phyloP scores from a whole-genome alignment of 2,329 filamentous ascomycete genomes.

The Claviceps arundinis region DNA sequence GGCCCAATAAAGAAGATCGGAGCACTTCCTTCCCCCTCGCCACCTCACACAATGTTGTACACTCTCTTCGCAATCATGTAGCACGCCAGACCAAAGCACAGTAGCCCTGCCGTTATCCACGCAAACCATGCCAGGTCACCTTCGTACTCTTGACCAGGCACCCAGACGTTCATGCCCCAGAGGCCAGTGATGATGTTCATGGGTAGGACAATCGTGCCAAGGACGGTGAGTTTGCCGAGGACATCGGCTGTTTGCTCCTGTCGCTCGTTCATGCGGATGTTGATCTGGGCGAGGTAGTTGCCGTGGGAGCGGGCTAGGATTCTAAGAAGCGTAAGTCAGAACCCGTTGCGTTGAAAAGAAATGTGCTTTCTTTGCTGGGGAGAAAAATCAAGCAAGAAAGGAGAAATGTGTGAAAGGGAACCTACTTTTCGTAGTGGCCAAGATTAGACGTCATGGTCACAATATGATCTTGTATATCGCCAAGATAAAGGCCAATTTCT shows the following conservation, averaged over 20 bases:
- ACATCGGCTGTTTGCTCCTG: slow-evolving; percentile 94
- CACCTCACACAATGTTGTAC: slow-evolving; percentile 56
- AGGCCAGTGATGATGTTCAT: slow-evolving; percentile 99
- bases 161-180: slow-evolving; percentile 98
- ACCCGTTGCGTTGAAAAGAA: too few relatives aligned
- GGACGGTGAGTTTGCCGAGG: slow-evolving; percentile 82
- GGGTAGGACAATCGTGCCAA: slow-evolving; percentile 91
- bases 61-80: slow-evolving; percentile 74
- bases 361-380: too few relatives aligned
- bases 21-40: background rate
- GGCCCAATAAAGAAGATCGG: background rate
- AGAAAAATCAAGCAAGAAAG: background rate
- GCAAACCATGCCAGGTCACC: slow-evolving; percentile 63
- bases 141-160: slow-evolving; percentile 79
- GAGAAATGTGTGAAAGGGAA: slow-evolving; percentile 7
- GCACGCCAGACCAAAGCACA: slow-evolving; percentile 68
- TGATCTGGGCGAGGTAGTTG: slow-evolving; percentile 98
- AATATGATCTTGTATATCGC: slow-evolving; percentile 98
- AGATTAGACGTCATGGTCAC: slow-evolving; percentile 97
- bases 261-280: slow-evolving; percentile 96
- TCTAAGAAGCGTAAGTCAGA: slow-evolving; percentile 18
- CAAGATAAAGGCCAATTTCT: slow-evolving; percentile 93
- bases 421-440: slow-evolving; percentile 89
- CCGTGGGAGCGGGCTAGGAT: slow-evolving; percentile 82
- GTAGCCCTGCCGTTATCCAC: slow-evolving; percentile 58